Percentiles rank a stretch among this genome's conserved stretches.
Conservation (phyloP, 2,329 filamentous ascomycete genomes). For the Microsporum canis region DNA sequence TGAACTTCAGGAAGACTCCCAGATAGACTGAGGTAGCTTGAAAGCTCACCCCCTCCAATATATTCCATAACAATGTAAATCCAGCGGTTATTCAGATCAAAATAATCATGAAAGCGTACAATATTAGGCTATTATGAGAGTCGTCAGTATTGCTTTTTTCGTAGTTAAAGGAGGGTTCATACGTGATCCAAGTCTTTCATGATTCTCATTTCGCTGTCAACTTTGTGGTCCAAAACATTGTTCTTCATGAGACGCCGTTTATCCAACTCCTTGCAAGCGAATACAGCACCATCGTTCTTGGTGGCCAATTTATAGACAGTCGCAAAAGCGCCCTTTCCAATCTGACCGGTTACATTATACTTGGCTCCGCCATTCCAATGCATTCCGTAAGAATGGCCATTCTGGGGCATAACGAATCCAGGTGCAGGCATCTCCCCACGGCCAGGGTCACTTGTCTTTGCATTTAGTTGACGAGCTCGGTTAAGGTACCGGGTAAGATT, state of each 20-base stretch:
- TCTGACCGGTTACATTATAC: conserved; percentile 70
- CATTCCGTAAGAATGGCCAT: conserved; percentile 50
- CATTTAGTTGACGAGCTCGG: conserved; percentile 19
- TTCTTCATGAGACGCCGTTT: conserved; percentile 91
- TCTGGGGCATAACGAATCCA: conserved; percentile 12
- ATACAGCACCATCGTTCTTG: conserved; percentile 70
- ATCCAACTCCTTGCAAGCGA: conserved; percentile 88
- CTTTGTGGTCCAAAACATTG: conserved; percentile 74
- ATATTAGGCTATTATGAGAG: conserved; percentile 56
- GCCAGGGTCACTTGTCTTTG: conserved; percentile 5
- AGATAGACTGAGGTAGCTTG: conserved; percentile 54
- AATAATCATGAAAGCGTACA: conserved; percentile 79
- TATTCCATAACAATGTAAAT: conserved; percentile 98
- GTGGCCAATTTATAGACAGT: conserved; percentile 83
- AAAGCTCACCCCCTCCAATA: conserved; percentile 70
- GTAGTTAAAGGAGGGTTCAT: conserved; percentile 28
- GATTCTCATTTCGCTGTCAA: conserved; percentile 94
- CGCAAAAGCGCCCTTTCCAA: conserved; percentile 92
- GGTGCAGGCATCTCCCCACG: conserved; percentile 1
- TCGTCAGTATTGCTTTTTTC: conserved; percentile 4
- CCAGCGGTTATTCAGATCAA: conserved; percentile 64
- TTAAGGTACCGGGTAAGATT: conserved; percentile 61
- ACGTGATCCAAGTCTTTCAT: conserved; percentile 80
- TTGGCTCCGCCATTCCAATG: conserved; percentile 66
- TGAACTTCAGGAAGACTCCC: conserved; percentile 55